Percentiles rank a stretch among this genome's conserved stretches.
These are phyloP conservation scores for Crithidia mellificae DNA, from an alignment of 208 protist genomes.

Conservation along the genomic window DNA sequence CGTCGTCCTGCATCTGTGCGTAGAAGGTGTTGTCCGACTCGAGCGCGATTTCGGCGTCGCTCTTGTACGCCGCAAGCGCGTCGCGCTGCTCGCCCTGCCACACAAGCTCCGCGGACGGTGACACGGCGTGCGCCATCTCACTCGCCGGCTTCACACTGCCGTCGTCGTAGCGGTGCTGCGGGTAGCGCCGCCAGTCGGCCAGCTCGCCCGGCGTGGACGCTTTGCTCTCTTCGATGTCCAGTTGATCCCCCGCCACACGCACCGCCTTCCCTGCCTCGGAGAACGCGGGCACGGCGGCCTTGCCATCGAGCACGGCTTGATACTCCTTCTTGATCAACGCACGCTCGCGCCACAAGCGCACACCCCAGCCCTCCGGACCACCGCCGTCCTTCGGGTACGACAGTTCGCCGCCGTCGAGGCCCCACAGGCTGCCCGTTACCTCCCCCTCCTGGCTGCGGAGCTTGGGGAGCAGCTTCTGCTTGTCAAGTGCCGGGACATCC, in stretches of 20 bases:
- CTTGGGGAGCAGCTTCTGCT: conserved; percentile 68
- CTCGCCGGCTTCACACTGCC: conserved; percentile 54
- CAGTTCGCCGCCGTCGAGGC: conserved; percentile 83
- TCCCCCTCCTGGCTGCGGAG: conserved; percentile 73
- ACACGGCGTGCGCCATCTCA: conserved; percentile 66
- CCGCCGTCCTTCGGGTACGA: conserved; percentile 84
- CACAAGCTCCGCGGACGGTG: conserved; percentile 71
- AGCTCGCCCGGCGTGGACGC: conserved; percentile 67
- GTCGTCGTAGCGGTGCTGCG: conserved; percentile 76
- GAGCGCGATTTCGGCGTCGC: conserved; percentile 81
- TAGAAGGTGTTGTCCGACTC: conserved; percentile 88
- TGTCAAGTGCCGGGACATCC: conserved; percentile 54
- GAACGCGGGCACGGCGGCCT: conserved; percentile 43
- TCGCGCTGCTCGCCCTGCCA: conserved; percentile 80
- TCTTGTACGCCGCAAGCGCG: conserved; percentile 80
- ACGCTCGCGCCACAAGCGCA: conserved; percentile 86
- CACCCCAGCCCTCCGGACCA: conserved; percentile 82
- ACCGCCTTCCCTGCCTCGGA: conserved; percentile 61
- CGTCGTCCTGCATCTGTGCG: conserved; percentile 51
- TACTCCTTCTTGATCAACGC: conserved; percentile 70
- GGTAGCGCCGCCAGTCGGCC: conserved; percentile 64
- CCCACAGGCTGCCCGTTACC: conserved; percentile 78
- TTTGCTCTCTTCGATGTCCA: conserved; percentile 82
- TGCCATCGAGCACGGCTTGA: conserved; percentile 60
- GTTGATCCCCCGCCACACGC: conserved; percentile 70